Evolutionary conservation across 805 yeast genomes (phyloP).

Genomic region (Myxozyma neglecta): DNA sequence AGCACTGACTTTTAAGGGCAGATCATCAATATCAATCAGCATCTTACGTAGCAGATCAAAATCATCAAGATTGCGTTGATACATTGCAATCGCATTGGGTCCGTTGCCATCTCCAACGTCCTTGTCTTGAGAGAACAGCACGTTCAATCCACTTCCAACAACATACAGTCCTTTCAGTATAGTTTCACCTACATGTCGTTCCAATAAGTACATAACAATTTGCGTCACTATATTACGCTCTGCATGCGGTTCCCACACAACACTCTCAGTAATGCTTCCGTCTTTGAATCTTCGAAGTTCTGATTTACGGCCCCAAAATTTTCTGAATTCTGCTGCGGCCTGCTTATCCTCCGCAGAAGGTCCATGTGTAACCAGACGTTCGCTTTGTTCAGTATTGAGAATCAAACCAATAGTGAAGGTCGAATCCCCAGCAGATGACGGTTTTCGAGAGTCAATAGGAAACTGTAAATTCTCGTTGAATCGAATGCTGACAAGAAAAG

Average conservation of each 20-base stretch:
- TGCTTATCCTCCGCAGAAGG: conserved; percentile 66
- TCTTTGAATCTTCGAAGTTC: conserved; percentile 90
- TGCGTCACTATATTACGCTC: conserved; percentile 52
- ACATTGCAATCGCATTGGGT: conserved; percentile 26
- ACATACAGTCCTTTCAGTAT: conserved; percentile 39
- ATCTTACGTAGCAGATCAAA: conserved; percentile 54
- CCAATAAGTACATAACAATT: conserved; percentile 63
- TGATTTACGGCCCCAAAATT: conserved; percentile 87
- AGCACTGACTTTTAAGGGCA: conserved; percentile 73
- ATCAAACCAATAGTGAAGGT: conserved; percentile 56
- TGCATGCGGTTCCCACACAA: conserved; percentile 68
- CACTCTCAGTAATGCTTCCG: conserved; percentile 86
- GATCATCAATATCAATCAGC: conserved; percentile 49
- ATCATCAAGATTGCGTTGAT: conserved; percentile 41
- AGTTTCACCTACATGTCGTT: conserved; percentile 54
- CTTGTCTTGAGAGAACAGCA: conserved; percentile 44
- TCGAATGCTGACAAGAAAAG: conserved; percentile 38
- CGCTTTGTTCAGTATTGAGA: conserved; percentile 70
- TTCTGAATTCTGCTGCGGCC: conserved; percentile 63
- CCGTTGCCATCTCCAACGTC: conserved; percentile 33
- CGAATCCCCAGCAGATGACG: conserved; percentile 27
- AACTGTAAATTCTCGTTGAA: conserved; percentile 40
- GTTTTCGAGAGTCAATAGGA: conserved; percentile 19
- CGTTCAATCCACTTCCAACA: conserved; percentile 12
- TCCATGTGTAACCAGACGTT: conserved; percentile 82